These are phyloP conservation scores for Zasmidium cellare DNA, from an alignment of 2,329 filamentous ascomycete species.

Conservation along the genomic window DNA sequence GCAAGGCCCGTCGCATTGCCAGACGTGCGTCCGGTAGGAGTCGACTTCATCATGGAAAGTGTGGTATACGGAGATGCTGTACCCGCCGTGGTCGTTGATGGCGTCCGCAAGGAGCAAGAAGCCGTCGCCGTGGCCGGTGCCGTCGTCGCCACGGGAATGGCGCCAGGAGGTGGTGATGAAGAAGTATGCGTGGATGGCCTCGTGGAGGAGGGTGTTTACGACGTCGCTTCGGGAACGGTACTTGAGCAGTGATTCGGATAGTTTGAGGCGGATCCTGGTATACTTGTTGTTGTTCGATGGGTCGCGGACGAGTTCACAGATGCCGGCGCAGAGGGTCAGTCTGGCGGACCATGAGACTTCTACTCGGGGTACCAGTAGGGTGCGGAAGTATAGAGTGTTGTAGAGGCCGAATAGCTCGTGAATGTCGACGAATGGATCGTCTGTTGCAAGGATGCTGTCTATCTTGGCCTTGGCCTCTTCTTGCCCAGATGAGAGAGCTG, in stretches of 20 bases:
- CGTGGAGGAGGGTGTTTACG: slow-evolving; percentile 46
- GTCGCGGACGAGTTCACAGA: slow-evolving; percentile 46
- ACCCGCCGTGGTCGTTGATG: slow-evolving; percentile 46
- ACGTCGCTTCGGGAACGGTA: slow-evolving; percentile 45
- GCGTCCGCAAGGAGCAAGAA: slow-evolving; percentile 46
- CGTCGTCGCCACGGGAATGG: slow-evolving; percentile 43
- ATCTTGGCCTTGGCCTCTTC: slow-evolving; percentile 35
- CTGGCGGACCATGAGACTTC: slow-evolving; percentile 46
- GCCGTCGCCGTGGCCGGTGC: slow-evolving; percentile 44
- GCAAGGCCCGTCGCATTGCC: slow-evolving; percentile 46
- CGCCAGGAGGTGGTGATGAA: slow-evolving; percentile 47
- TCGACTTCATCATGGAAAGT: slow-evolving; percentile 50
- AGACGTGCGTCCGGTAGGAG: slow-evolving; percentile 47
- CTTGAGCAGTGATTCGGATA: slow-evolving; percentile 46
- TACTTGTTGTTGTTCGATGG: slow-evolving; percentile 35
- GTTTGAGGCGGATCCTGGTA: slow-evolving; percentile 43
- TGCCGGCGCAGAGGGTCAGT: slow-evolving; percentile 48
- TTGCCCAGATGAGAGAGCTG: slow-evolving; percentile 36
- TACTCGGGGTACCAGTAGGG: slow-evolving; percentile 40
- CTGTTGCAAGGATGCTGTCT: slow-evolving; percentile 37
- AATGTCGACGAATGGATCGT: slow-evolving; percentile 42
- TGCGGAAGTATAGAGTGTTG: slow-evolving; percentile 45
- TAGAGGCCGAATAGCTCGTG: slow-evolving; percentile 43
- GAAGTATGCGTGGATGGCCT: slow-evolving; percentile 49
- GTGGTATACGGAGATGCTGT: slow-evolving; percentile 44